Evolutionary conservation across 2,329 filamentous ascomycete genomes (phyloP), one percentile per base, ranked within the genome.

Genomic region (Massarina eburnea): DNA sequence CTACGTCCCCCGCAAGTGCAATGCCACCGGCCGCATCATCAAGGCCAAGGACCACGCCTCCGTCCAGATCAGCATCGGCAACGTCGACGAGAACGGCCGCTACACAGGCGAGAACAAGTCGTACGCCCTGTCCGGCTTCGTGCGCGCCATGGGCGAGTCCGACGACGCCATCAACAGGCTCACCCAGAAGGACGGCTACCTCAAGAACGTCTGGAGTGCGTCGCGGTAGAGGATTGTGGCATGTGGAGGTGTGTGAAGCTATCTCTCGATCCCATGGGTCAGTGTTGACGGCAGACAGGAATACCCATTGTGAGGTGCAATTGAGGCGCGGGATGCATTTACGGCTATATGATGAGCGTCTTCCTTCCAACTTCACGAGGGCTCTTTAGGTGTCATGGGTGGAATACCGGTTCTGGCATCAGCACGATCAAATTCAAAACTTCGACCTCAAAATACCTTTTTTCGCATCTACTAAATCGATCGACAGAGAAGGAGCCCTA

Each of bases 31-130:
- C 39, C 39, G 46, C 27, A 45, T 45, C 39, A 97, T 99, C 86
- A 96, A 96, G 83, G 91, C 94, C 82, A 96, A 97, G 83, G 94
- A 99, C 81, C 94, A 99, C 84, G 92, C 90, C 70, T 95, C 89
- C 57, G 94, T 97, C 68, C 94, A 99, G 80, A 90, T 99, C 78
- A 89, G 87, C 68, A 82, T 99, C 74, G 92, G 87, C 77, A 97
- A 96, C 83, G 94, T 99, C 69, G 92, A 97, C 78, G 94, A 99
- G 86, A 95, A 91, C 36, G 45, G 45, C 24, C 89, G 91, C 70
- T 91, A 91, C 80, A 90, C 89, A 65, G 91, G 92, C 78, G 94
- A 96, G 82, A 95, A 91, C 86, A 88, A 96, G 79, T 86, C 89
- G 73, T 99, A 96, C 76, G 92, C 94, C 67, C 88, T 99, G 61